A percentile compares a stretch with the other conserved stretches of the same genome.
Evolutionary conservation across 2,329 filamentous ascomycete genomes (phyloP).

Genomic region (Curvularia hawaiiensis): DNA sequence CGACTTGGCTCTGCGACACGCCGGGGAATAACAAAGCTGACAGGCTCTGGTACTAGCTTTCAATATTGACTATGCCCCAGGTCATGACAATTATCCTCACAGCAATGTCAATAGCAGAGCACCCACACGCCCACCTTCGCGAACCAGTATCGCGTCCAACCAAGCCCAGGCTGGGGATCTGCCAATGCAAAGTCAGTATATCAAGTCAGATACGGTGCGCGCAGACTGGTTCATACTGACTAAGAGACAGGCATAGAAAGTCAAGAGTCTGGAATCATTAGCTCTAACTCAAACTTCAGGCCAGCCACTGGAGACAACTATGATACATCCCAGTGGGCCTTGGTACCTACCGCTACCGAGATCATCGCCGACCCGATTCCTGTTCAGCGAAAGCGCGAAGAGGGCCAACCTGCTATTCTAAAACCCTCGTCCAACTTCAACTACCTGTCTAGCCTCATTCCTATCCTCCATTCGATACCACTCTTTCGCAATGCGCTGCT

Average conservation of each 20-base stretch:
- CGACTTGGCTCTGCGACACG: constrained; percentile 3
- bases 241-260: constrained; percentile 35
- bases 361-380: constrained; percentile 61
- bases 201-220: background rate
- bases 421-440: constrained; percentile 59
- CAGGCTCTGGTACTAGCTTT: constrained; percentile 32
- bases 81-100: constrained; percentile 39
- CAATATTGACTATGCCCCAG: constrained; percentile 42
- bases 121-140: constrained; percentile 44
- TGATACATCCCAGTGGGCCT: constrained; percentile 60
- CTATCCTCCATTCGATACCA: constrained; percentile 67
- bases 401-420: constrained; percentile 61
- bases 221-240: constrained; percentile 20
- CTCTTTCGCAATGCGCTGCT: constrained; percentile 63
- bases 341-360: constrained; percentile 57
- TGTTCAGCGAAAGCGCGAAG: constrained; percentile 52
- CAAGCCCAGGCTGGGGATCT: constrained; percentile 38
- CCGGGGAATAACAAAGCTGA: constrained; percentile 22
- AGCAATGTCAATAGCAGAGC: constrained; percentile 41
- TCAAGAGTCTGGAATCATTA: constrained; percentile 62
- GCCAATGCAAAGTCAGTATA: constrained; percentile 41
- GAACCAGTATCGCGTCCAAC: constrained; percentile 39
- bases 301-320: constrained; percentile 62
- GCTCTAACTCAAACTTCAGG: constrained; percentile 54
- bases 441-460: constrained; percentile 63